phyloP scores from a whole-genome alignment of 352 stramenopile genomes.

The Phytopythium mirpurense region DNA sequence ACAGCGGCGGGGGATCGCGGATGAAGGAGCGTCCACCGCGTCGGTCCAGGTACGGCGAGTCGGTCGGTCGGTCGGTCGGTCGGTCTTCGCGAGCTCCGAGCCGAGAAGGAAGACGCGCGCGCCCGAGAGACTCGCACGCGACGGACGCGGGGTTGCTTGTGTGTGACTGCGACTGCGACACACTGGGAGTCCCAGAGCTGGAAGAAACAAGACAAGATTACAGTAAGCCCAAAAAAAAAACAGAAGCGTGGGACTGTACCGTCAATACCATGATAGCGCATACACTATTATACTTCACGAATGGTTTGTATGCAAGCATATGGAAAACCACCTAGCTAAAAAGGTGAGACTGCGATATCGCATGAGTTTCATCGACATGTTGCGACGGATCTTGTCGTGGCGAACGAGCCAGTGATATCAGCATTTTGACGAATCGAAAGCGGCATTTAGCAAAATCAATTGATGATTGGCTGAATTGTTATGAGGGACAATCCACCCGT shows the following conservation, averaged over 20 bases:
- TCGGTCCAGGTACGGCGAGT: too few relatives aligned
- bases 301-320: too few relatives aligned
- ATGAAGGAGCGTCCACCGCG: too few relatives aligned
- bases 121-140: not conserved
- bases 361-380: not conserved
- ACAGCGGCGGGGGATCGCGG: not conserved
- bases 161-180: too few relatives aligned
- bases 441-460: slow-evolving; percentile 12
- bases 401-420: slow-evolving; percentile 20
- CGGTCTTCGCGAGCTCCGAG: not conserved
- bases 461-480: slow-evolving; percentile 11
- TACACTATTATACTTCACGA: too few relatives aligned
- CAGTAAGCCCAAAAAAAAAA: too few relatives aligned
- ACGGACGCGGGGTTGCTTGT: not conserved
- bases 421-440: not conserved
- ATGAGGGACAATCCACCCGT: not conserved
- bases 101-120: not conserved
- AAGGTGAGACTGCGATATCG: not conserved
- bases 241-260: too few relatives aligned
- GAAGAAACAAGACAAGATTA: too few relatives aligned
- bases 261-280: too few relatives aligned
- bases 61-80: too few relatives aligned
- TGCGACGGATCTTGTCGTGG: not conserved
- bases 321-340: too few relatives aligned
- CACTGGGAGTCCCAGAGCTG: too few relatives aligned